A percentile compares a stretch with the other conserved stretches of the same genome.
These are phyloP conservation scores for Vanrija sp. DNA, from an alignment of 1,284 basidiomycete genomes.

Conservation along the genomic window DNA sequence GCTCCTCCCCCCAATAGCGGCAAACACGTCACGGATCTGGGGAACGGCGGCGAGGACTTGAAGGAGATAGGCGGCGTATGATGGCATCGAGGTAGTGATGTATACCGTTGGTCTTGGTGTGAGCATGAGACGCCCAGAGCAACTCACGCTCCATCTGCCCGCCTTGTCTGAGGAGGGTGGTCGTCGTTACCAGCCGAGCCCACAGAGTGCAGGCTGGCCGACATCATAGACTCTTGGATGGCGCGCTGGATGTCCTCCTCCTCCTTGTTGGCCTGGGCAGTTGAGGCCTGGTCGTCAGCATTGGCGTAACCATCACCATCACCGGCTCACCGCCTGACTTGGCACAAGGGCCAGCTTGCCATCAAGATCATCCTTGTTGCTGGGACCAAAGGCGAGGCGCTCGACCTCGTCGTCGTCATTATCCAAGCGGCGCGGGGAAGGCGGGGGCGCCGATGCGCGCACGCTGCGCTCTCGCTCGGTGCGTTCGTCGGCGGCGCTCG, in stretches of 20 bases:
- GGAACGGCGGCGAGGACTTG: constrained; percentile 41
- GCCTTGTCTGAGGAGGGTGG: constrained; percentile 13
- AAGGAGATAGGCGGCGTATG: constrained; percentile 30
- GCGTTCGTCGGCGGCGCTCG: constrained; percentile 8
- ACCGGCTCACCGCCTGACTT: background rate
- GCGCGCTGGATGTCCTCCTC: constrained; percentile 43
- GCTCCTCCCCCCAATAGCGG: background rate
- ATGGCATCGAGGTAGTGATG: constrained; percentile 11
- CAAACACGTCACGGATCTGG: constrained; percentile 28
- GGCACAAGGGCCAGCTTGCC: constrained; percentile 28
- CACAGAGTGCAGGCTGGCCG: constrained; percentile 40
- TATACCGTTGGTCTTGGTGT: constrained; percentile 10
- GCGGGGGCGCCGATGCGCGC: constrained; percentile 38
- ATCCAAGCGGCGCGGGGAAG: constrained; percentile 22
- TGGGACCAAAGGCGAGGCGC: constrained; percentile 34
- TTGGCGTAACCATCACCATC: background rate
- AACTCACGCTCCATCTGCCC: constrained; percentile 33
- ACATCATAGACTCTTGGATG: constrained; percentile 45
- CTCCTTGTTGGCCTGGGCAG: constrained; percentile 20
- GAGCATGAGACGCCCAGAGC: background rate
- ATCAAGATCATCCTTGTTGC: constrained; percentile 31
- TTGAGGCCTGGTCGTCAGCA: background rate
- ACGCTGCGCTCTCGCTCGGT: constrained; percentile 32
- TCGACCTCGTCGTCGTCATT: constrained; percentile 5
- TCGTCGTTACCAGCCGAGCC: constrained; percentile 5